These are phyloP conservation scores for Boechera divaricarpa DNA, from an alignment of 345 rosid species.

Conservation along the genomic window DNA sequence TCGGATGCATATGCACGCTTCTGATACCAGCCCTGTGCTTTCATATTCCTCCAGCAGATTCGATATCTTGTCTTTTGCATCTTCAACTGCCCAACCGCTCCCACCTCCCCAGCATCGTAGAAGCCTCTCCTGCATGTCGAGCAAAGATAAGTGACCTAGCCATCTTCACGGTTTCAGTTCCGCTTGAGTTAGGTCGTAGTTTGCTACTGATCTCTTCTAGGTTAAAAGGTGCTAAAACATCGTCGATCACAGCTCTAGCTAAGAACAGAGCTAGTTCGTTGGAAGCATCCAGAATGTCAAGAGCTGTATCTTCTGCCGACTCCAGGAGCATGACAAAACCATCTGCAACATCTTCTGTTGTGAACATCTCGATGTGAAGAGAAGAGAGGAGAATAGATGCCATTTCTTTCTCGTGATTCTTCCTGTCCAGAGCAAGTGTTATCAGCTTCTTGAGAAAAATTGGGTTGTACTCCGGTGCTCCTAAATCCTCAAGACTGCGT, in stretches of 20 bases:
- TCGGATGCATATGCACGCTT: slow-evolving; percentile 88
- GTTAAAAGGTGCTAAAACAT: slow-evolving; percentile 80
- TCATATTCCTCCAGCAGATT: slow-evolving; percentile 85
- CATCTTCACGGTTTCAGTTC: slow-evolving; percentile 74
- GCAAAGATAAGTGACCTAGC: slow-evolving; percentile 81
- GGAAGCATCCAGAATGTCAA: slow-evolving; percentile 90
- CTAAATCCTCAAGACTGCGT: slow-evolving; percentile 79
- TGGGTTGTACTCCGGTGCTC: slow-evolving; percentile 71
- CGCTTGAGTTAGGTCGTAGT: slow-evolving; percentile 70
- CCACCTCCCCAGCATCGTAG: slow-evolving; percentile 98
- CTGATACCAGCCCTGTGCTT: slow-evolving; percentile 70
- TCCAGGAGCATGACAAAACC: slow-evolving; percentile 90
- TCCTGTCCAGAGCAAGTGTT: slow-evolving; percentile 91
- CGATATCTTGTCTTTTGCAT: slow-evolving; percentile 87
- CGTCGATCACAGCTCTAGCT: slow-evolving; percentile 91
- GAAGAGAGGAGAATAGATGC: slow-evolving; percentile 90
- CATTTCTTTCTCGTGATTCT: slow-evolving; percentile 96
- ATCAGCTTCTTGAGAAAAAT: slow-evolving; percentile 78
- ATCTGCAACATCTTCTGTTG: slow-evolving; percentile 75
- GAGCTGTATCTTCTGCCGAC: slow-evolving; percentile 89
- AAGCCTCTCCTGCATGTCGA: slow-evolving; percentile 91
- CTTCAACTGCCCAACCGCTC: slow-evolving; percentile 95
- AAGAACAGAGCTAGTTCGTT: slow-evolving; percentile 70
- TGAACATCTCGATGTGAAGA: slow-evolving; percentile 88
- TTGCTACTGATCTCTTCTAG: slow-evolving; percentile 74